Base-by-base conservation (phyloP, 495 filamentous ascomycete species). In the Talaromyces adpressus region DNA sequence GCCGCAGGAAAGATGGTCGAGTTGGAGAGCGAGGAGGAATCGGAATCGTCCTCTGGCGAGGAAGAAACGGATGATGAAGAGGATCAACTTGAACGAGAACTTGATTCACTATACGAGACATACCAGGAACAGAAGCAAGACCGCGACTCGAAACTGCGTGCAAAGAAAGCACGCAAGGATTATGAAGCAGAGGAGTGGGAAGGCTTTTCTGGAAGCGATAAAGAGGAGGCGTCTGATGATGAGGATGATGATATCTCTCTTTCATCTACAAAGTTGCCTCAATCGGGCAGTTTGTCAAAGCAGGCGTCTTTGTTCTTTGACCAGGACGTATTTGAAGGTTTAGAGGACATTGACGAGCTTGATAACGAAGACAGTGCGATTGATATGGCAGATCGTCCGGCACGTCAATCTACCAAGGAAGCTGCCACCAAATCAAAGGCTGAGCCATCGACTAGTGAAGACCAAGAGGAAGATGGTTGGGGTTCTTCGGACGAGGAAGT, bases 301-400 rank as follows among this genome's bases (percentile, higher is more conserved):
- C 85, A 89, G 62, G 94, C 94, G 18, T 81, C 86, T 6, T 77
- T 89, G 58, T 99, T 99, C 77, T 99, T 99, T 70, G 89, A 89
- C 64, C 95, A 98, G 69, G 95, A 96, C 65, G 89, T 98, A 62
- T 98, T 99, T 79, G 87, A 92, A 66, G 88, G 84, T 32, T 85
- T 98, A 64, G 85, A 81, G 16, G 88, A 79, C 12, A 69, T 77
- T 6, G 73, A 75, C 29, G 72, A 75, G 14, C 77, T 79, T 12
- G 79, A 81, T 8, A 78, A 80, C 34, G 70, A 72, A 36, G 72
- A 70, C 3, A 75, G 73, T 6, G 73, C 76, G 8, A 70, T 82
- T 34, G 82, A 85, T 52, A 69, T 77, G 1, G 73, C 83, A 14
- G 73, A 77, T 6, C 75, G 79, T 29, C 23, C 47, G 32, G 27